Evolutionary conservation across 768 basidiomycete genomes (phyloP).

Genomic region (Lepiota venenata): DNA sequence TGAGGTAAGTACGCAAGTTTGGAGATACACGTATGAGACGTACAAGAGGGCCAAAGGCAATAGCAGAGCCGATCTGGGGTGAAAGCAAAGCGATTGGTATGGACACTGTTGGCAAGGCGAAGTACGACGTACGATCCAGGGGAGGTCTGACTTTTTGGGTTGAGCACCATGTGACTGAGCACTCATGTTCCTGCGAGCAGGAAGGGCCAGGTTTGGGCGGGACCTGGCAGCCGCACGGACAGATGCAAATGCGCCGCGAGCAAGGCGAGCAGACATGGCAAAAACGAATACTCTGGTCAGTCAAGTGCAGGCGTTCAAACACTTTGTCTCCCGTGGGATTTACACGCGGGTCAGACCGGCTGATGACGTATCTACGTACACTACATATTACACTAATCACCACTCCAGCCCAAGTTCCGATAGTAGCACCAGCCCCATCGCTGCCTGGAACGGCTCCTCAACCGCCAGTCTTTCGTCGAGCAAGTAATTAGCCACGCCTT

Average conservation of each 20-base stretch:
- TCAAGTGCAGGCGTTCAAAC: slow-evolving; percentile 5
- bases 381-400: slow-evolving; percentile 14
- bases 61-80: slow-evolving; percentile 34
- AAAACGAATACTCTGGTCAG: slow-evolving; percentile 9
- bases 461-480: slow-evolving; percentile 29
- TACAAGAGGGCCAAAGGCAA: slow-evolving; percentile 39
- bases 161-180: slow-evolving; percentile 31
- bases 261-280: slow-evolving; percentile 36
- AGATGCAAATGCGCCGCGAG: slow-evolving; percentile 31
- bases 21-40: slow-evolving; percentile 15
- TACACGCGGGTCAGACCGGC: slow-evolving; percentile 37
- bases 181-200: slow-evolving; percentile 31
- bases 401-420: slow-evolving; percentile 35
- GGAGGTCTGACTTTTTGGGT: slow-evolving; percentile 35
- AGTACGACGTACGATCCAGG: slow-evolving; percentile 38
- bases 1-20: slow-evolving; percentile 6
- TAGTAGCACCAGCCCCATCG: slow-evolving; percentile 43
- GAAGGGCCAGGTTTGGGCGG: slow-evolving; percentile 19
- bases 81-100: slow-evolving; percentile 9
- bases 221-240: slow-evolving; percentile 28
- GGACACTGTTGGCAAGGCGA: slow-evolving; percentile 8
- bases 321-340: slow-evolving; percentile 19
- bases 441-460: slow-evolving; percentile 41
- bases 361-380: slow-evolving; percentile 11
- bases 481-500: slow-evolving; percentile 26